Evolutionary conservation across 1,284 basidiomycete genomes (phyloP), one percentile per base, ranked within the genome.

Genomic region (Ganoderma sinense): DNA sequence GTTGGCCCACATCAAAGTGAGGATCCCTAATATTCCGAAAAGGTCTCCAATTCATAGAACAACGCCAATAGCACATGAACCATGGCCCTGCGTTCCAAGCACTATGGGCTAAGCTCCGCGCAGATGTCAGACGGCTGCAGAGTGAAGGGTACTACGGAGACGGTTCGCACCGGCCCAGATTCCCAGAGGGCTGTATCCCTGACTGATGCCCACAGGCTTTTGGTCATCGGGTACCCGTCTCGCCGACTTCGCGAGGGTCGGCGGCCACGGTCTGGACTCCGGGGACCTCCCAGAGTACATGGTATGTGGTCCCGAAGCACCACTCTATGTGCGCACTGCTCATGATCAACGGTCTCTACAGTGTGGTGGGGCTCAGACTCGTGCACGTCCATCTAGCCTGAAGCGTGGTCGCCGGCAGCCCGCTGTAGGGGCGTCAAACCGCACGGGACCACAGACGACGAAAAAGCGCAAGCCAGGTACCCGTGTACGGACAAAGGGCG

Each of bases 321-420:
- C 40, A 23, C 39, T 61, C 23, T 14, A 31, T 61, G 23, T 23
- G 7, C 40, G 23, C 39, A 39, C 8, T 51, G 29, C 18, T 55
- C 11, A 36, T 16, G 18, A 31, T 59, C 63, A n/a, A 66, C 62
- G 53, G 60, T 66, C 39, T 64, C 48, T 39, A 53, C 64, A 94
- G 92, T 95, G 93, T 74, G 94, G 93, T 66, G 93, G 93, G n/a
- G 93, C 94, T 23, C 92, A 94, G 77, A 81, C 82, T 10, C 86
- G 88, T 51, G 75, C 84, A 13, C 86, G 90, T 2, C 88, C 90
- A 20, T 82, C 84, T 14, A 80, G 84, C 2, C 77, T 79, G 18
- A 83, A 84, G n/a, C 82, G 84, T 4, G 84, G 84, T 31, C 84
- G 84, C 69, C 79, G 79, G 56, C 78, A 79, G 26, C n/a, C 59